Percentiles rank a stretch among this genome's conserved stretches.
These are phyloP conservation scores for Pseudotsuga menziesii DNA, from an alignment of 75 land plant species.

Conservation along the genomic window DNA sequence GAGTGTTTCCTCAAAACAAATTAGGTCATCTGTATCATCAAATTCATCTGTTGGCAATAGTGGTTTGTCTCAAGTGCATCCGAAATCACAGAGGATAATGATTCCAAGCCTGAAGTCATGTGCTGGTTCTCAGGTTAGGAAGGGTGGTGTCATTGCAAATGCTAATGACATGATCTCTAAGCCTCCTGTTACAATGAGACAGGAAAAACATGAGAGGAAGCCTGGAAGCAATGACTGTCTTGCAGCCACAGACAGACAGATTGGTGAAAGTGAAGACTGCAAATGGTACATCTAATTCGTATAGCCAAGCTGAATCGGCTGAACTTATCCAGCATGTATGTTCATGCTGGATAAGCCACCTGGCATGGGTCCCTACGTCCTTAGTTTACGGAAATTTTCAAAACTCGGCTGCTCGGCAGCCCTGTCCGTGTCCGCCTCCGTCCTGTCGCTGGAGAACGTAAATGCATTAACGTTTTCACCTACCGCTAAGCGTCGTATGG, in stretches of 20 bases:
- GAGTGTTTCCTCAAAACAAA: background rate
- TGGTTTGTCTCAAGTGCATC: conserved; percentile 17
- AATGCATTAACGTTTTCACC: too few relatives aligned
- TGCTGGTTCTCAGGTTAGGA: conserved; percentile 8
- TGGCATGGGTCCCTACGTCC: too few relatives aligned
- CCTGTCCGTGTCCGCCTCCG: too few relatives aligned
- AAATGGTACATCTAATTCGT: too few relatives aligned
- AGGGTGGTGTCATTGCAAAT: conserved; percentile 7
- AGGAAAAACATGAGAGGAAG: background rate
- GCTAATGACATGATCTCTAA: conserved; percentile 17
- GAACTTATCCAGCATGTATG: too few relatives aligned
- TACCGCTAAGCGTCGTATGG: too few relatives aligned
- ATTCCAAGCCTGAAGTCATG: conserved; percentile 6
- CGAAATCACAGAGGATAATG: conserved; percentile 17
- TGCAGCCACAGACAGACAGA: background rate
- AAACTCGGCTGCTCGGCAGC: too few relatives aligned
- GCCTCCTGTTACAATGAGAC: background rate
- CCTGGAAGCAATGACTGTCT: background rate
- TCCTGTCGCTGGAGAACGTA: too few relatives aligned
- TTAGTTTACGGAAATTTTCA: too few relatives aligned
- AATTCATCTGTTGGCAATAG: conserved; percentile 8
- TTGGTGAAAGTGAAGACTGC: background rate
- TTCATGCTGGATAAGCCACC: too few relatives aligned
- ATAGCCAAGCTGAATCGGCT: background rate
- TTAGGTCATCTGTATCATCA: conserved; percentile 8